Conservation (phyloP, 2,329 filamentous ascomycete genomes). For the Xylariaceae sp. region DNA sequence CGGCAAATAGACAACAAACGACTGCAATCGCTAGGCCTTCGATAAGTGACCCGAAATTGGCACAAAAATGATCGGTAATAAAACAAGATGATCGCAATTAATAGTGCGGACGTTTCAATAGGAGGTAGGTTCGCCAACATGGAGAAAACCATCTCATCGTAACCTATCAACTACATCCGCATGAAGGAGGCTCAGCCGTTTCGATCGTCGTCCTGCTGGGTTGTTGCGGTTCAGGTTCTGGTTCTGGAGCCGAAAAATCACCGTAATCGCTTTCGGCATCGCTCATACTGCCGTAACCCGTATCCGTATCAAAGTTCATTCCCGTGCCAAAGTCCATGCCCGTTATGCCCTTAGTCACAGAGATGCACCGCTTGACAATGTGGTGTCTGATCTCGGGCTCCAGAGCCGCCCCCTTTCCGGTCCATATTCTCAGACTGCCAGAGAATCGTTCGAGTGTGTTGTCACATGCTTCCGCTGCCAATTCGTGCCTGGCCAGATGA, state of each 20-base stretch:
- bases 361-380: conserved; percentile 52
- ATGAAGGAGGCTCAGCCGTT: conserved; percentile 3
- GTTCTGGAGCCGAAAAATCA: neutral
- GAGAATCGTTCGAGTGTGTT: conserved; percentile 51
- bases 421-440: conserved; percentile 56
- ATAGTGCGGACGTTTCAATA: neutral
- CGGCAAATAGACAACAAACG: conserved; percentile 1
- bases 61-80: conserved; percentile 4
- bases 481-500: conserved; percentile 43
- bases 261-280: conserved; percentile 17
- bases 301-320: conserved; percentile 51
- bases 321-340: conserved; percentile 58
- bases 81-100: conserved; percentile 7
- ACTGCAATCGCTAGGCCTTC: neutral
- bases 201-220: conserved; percentile 1
- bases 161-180: conserved; percentile 11
- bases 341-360: conserved; percentile 51
- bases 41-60: neutral
- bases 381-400: conserved; percentile 45
- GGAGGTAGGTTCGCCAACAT: neutral
- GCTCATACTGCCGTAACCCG: conserved; percentile 49
- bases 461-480: conserved; percentile 44
- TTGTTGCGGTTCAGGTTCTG: neutral
- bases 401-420: conserved; percentile 49
- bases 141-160: neutral